Base-by-base conservation (phyloP, 129 eudicot species). In the Kitagawia praeruptora region DNA sequence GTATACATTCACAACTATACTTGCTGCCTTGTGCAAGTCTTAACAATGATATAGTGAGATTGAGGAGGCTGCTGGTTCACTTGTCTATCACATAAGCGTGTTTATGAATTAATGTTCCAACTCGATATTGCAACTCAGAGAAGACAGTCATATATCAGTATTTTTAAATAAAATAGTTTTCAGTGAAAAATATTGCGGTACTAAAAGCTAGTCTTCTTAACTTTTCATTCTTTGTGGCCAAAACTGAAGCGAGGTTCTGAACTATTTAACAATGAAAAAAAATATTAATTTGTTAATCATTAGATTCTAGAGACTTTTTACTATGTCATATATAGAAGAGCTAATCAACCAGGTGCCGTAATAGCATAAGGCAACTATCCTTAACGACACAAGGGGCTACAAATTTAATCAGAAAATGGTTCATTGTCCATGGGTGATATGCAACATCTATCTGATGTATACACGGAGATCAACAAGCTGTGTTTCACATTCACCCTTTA, bases 401-500 rank as follows among this genome's bases (percentile, higher is more conserved):
- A 18, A 39, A 37, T 31, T 51, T 5, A n/a, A 51, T 51, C 8
- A 49, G 8, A 51, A 51, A 5, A 51, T 51, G 61, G 14, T 19
- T 18, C 61, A 51, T 51, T 51, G 61, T 51, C 61, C n/a, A 51
- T 51, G 61, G n/a, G 8, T 51, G 61, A 51, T 8, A 18, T 51
- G 61, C 61, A 19, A 51, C 61, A 18, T 51, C 61, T 18, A 51
- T 51, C 8, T 51, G n/a, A 56, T 21, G 23, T 2, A 56, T 21
- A 56, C 61, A 51, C 8, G 61, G 61, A 70, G 75, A 73, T 42
- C 8, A 41, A 73, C 48, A 39, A 70, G 75, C 28, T 71, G 76
- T 73, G 53, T 42, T 41, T 73, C 76, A 73, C 37, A 73, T 42
- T 31, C 19, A 31, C 51, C 76, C 76, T 42, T 40, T 23, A 42